Conservation (phyloP, 2,329 filamentous ascomycete genomes). For the Penicillium sp. region DNA sequence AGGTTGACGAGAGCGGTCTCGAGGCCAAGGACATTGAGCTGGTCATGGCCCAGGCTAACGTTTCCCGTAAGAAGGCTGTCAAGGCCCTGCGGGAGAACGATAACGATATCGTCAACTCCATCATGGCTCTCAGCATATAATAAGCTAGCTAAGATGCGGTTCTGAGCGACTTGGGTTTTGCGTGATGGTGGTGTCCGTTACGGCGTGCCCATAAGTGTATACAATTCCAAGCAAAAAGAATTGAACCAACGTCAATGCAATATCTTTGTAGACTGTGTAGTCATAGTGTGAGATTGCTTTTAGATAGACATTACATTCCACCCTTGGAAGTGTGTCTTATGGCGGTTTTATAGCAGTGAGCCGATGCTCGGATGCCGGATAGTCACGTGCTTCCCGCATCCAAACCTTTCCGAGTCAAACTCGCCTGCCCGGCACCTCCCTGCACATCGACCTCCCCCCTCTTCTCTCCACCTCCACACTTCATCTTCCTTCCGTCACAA, state of each 20-base stretch:
- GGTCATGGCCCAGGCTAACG: constrained; percentile 95
- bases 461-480: constrained; percentile 26
- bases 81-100: constrained; percentile 96
- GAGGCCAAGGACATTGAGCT: constrained; percentile 99
- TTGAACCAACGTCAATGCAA: constrained; percentile 27
- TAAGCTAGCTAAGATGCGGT: constrained; percentile 14
- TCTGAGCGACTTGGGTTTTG: constrained; percentile 32
- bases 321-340: too few species aligned
- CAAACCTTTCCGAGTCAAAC: constrained; percentile 40
- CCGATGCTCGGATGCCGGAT: constrained; percentile 28
- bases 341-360: constrained; percentile 1
- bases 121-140: constrained; percentile 92
- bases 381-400: constrained; percentile 33
- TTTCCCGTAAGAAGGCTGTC: constrained; percentile 96
- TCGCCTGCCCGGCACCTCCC: constrained; percentile 35
- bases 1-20: constrained; percentile 88
- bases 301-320: too few species aligned
- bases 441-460: constrained; percentile 33
- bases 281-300: too few species aligned
- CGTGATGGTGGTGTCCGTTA: constrained; percentile 24
- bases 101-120: constrained; percentile 99
- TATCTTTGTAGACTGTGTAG: background rate
- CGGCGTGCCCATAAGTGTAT: constrained; percentile 31
- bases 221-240: constrained; percentile 34
- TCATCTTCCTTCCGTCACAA: constrained; percentile 34